Base-by-base conservation (phyloP, 73 alveolate genomes). In the Stentor roeselii region DNA sequence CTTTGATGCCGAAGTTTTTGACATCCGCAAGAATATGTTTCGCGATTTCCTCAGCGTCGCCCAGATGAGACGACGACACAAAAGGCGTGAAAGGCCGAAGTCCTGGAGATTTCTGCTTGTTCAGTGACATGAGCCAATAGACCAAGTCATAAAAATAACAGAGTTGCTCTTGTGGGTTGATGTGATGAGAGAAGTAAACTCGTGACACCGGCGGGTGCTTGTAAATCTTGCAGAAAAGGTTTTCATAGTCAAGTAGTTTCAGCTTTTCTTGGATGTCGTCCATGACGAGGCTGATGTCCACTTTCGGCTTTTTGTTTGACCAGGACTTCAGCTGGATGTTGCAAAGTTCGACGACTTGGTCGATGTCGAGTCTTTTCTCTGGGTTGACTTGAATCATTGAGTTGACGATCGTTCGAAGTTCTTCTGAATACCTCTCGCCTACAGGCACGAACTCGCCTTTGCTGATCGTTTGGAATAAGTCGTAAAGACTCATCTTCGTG, bases 331-430 rank as follows among this genome's bases (percentile, higher is more conserved):
- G 60, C 40, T 84, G 83, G 3, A 84, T 85, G 60, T 91, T 93
- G 59, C 94, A 89, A 34, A 76, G 76, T 78, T 88, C 91, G n/a
- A 84, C 83, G 31, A 91, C 93, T 40, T 85, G 82, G 3, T 77
- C 76, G 27, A 88, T 86, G 42, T 86, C 95, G 60, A 95, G 87
- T 93, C 99, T 91, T 76, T 94, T 96, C 34, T 82, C 85, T 3
- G 99, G 99, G 82, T 97, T 95, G 1, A 94, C 97, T 86, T 94
- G 94, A 50, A 95, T 85, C 96, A 95, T 95, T 0, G 89, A 77
- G 75, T 93, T 92, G 37, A 95, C 95, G 15, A 93, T 59, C 59
- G 89, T 86, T 41, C 95, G 75, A 6, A 95, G 77, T 41, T 90
- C 95, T 41, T 93, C 84, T 27, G 94, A 78, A 74, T 93, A 93